Evolutionary conservation across 768 basidiomycete genomes (phyloP).

Genomic region (Tylopilus sp.): DNA sequence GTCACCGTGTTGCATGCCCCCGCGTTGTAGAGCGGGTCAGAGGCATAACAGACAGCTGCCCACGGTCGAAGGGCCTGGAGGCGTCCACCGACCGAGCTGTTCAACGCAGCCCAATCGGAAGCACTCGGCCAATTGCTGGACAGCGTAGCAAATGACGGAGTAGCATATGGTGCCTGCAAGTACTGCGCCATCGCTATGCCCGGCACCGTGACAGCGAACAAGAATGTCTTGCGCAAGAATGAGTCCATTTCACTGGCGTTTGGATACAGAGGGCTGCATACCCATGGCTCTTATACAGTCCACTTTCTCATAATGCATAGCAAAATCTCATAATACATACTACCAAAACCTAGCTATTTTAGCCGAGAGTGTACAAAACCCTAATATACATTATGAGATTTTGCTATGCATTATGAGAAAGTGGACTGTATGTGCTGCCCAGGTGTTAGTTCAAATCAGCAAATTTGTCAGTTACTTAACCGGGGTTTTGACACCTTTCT

Average conservation of each 20-base stretch:
- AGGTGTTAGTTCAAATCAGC: too few species aligned
- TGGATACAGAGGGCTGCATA: neutral
- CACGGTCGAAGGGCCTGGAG: slow-evolving; percentile 20
- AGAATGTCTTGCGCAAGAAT: slow-evolving; percentile 2
- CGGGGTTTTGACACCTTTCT: too few species aligned
- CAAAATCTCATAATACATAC: too few species aligned
- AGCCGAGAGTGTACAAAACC: too few species aligned
- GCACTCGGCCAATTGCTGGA: slow-evolving; percentile 10
- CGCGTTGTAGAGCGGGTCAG: slow-evolving; percentile 16
- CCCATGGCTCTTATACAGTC: too few species aligned
- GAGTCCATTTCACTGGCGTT: neutral
- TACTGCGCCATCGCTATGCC: neutral
- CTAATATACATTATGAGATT: too few species aligned
- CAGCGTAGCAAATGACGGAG: slow-evolving; percentile 1
- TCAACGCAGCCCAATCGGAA: slow-evolving; percentile 12
- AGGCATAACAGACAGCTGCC: slow-evolving; percentile 21
- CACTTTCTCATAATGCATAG: too few species aligned
- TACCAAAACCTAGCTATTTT: too few species aligned
- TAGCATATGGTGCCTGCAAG: slow-evolving; percentile 8
- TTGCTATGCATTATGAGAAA: too few species aligned
- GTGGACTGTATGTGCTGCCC: too few species aligned
- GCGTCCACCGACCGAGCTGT: slow-evolving; percentile 13
- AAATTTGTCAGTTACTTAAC: too few species aligned
- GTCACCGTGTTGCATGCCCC: slow-evolving; percentile 14
- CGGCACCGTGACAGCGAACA: neutral